phyloP scores from a whole-genome alignment of 1,284 basidiomycete species.

The Ustilago vetiveriae region DNA sequence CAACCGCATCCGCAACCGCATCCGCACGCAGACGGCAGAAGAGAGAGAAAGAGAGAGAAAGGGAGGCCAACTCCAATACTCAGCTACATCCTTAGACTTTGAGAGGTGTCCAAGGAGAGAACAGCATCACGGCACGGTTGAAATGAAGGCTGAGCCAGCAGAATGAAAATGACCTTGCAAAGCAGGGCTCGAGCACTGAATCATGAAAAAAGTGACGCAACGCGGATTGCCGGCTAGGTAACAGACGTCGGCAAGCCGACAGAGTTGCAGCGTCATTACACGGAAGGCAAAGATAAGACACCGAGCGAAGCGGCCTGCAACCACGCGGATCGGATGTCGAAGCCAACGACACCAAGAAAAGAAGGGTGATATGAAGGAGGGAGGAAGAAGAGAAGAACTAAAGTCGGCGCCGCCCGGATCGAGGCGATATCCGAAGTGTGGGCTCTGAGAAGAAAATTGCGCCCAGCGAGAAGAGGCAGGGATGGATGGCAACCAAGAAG shows the following conservation, averaged over 20 bases:
- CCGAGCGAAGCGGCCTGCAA: not conserved
- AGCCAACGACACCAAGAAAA: not conserved
- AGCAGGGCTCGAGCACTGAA: not conserved
- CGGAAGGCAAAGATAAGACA: not conserved
- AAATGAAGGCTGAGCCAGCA: not conserved
- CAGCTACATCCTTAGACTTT: not conserved
- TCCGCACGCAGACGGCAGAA: not conserved
- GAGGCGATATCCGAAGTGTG: constrained; percentile 5
- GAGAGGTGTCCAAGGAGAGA: too few relatives aligned
- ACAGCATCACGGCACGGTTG: not conserved
- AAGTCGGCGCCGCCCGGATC: not conserved
- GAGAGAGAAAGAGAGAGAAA: not conserved
- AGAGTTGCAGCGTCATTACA: too few relatives aligned
- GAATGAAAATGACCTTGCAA: too few relatives aligned
- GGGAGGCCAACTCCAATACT: not conserved
- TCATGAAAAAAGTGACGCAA: not conserved
- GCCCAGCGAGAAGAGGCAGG: not conserved
- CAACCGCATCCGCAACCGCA: not conserved
- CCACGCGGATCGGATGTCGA: too few relatives aligned
- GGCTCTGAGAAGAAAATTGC: not conserved
- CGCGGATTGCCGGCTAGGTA: too few relatives aligned
- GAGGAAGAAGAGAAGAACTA: too few relatives aligned
- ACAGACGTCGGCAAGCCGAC: too few relatives aligned
- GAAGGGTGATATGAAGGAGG: not conserved
- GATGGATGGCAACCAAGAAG: not conserved